A percentile compares a stretch with the other conserved stretches of the same genome.
These are phyloP conservation scores for Pleurotus sapidus DNA, from an alignment of 768 basidiomycete genomes.

Conservation along the genomic window DNA sequence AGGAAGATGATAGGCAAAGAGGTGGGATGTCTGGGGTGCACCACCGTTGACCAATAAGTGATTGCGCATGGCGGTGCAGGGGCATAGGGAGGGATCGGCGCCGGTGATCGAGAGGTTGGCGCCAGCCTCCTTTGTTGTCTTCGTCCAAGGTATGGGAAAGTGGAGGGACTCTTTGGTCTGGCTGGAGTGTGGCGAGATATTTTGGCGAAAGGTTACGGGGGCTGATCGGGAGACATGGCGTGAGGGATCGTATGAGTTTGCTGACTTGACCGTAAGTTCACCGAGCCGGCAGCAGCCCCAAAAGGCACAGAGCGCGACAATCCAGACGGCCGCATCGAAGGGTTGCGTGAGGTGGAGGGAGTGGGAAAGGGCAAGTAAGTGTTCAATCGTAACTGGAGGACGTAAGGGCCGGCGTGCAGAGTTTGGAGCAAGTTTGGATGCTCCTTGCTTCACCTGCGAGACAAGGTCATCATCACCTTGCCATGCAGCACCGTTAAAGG, in stretches of 20 bases:
- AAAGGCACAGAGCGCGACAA: slow-evolving; percentile 28
- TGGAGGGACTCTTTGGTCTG: no score
- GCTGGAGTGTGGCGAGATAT: not conserved
- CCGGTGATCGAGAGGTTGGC: no score
- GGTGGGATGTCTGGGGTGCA: slow-evolving; percentile 13
- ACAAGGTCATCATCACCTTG: slow-evolving; percentile 15
- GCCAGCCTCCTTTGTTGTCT: slow-evolving; percentile 24
- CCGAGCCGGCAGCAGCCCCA: slow-evolving; percentile 29
- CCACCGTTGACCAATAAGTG: slow-evolving; percentile 17
- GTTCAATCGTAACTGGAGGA: slow-evolving; percentile 27
- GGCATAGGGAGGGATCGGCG: slow-evolving; percentile 21
- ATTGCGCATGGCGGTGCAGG: slow-evolving; percentile 16
- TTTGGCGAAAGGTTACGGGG: not conserved
- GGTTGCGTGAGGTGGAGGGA: slow-evolving; percentile 19
- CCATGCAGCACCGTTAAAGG: slow-evolving; percentile 28
- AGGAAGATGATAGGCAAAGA: slow-evolving; percentile 12
- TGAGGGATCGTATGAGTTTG: slow-evolving; percentile 10
- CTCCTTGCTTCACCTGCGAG: slow-evolving; percentile 8
- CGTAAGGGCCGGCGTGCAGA: slow-evolving; percentile 11
- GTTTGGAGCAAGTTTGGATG: slow-evolving; percentile 16
- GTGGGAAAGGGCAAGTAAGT: slow-evolving; percentile 16
- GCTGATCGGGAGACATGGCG: slow-evolving; percentile 12
- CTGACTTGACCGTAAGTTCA: slow-evolving; percentile 18
- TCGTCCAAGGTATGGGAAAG: slow-evolving; percentile 34
- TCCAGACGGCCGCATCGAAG: slow-evolving; percentile 28